Evolutionary conservation across 2,329 filamentous ascomycete genomes (phyloP).

Genomic region (Diaporthe amygdali): DNA sequence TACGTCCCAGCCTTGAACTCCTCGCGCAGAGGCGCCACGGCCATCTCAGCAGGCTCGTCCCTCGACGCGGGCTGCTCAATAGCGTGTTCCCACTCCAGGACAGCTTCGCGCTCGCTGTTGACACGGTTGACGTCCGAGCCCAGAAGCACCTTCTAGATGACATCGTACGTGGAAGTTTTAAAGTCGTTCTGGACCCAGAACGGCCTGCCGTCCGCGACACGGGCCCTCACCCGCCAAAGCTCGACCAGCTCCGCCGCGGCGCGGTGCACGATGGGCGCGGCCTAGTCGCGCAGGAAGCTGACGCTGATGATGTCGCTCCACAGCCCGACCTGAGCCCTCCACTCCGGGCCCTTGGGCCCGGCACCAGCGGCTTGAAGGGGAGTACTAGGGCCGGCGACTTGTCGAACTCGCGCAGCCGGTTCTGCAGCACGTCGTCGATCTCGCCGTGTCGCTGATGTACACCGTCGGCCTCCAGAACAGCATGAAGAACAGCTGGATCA

Average conservation of each 20-base stretch:
- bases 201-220: slow-evolving; percentile 23
- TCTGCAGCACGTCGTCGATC: slow-evolving; percentile 29
- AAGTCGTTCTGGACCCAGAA: slow-evolving; percentile 25
- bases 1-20: slow-evolving; percentile 19
- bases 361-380: slow-evolving; percentile 20
- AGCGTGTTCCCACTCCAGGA: slow-evolving; percentile 34
- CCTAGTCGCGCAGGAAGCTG: slow-evolving; percentile 18
- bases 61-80: slow-evolving; percentile 28
- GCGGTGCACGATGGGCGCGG: slow-evolving; percentile 17
- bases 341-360: slow-evolving; percentile 15
- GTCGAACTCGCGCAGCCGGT: slow-evolving; percentile 29
- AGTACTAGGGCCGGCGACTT: slow-evolving; percentile 7
- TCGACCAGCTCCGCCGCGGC: slow-evolving; percentile 29
- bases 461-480: slow-evolving; percentile 28
- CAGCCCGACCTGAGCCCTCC: slow-evolving; percentile 19
- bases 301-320: slow-evolving; percentile 21
- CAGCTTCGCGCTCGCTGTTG: slow-evolving; percentile 30
- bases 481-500: slow-evolving; percentile 14
- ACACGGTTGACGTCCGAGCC: slow-evolving; percentile 15
- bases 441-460: slow-evolving; percentile 29
- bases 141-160: slow-evolving; percentile 22
- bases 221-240: slow-evolving; percentile 28
- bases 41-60: neutral
- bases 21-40: slow-evolving; percentile 9
- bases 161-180: slow-evolving; percentile 22